These are phyloP conservation scores for Macadamia integrifolia DNA, from an alignment of 164 flowering plant species.

Conservation along the genomic window DNA sequence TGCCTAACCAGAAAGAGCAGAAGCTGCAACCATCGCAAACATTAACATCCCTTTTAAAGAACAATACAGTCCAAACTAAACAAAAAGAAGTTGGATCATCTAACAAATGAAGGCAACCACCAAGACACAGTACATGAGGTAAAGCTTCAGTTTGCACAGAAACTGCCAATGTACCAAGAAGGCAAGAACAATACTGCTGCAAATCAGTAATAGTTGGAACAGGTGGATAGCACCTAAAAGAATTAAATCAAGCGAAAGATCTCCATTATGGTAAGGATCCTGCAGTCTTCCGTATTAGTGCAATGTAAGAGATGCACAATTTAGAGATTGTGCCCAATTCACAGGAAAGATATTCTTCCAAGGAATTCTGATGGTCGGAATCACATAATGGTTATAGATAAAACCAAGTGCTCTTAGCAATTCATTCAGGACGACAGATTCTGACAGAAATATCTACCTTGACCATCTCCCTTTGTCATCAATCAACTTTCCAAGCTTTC, in stretches of 20 bases:
- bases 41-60: not conserved
- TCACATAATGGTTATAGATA: not conserved
- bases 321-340: no score
- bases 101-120: not conserved
- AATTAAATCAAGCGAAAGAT: not conserved
- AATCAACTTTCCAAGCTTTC: slow-evolving; percentile 72
- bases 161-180: no score
- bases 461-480: slow-evolving; percentile 89
- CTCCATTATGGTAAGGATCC: no score
- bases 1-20: slow-evolving; percentile 78
- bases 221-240: no score
- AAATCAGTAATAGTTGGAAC: not conserved
- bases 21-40: slow-evolving; percentile 51
- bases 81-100: not conserved
- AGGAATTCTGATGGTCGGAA: not conserved
- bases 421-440: not conserved
- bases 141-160: not conserved
- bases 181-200: not conserved
- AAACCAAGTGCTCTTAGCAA: not conserved
- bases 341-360: not conserved
- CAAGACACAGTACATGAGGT: not conserved
- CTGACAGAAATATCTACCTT: slow-evolving; percentile 43
- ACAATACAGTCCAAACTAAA: not conserved
- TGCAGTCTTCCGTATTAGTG: no score
- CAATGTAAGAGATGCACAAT: no score